These are phyloP conservation scores for Zygnema circumcarinatum DNA, from an alignment of 139 green algal species.

Conservation along the genomic window DNA sequence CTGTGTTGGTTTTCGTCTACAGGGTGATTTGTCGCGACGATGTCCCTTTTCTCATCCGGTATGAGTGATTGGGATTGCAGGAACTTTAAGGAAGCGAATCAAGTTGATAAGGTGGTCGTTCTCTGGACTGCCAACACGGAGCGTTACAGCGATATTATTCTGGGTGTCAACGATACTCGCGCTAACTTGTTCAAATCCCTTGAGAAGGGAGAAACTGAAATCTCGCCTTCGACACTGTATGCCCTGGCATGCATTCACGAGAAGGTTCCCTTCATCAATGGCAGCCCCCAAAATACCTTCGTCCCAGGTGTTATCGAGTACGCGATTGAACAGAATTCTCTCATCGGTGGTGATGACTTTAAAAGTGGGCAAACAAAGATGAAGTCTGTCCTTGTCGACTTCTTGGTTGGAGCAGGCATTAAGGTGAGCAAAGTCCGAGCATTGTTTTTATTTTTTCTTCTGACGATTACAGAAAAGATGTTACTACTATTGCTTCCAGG, in stretches of 20 bases:
- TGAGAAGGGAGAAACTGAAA: slow-evolving; percentile 83
- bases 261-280: slow-evolving; percentile 97
- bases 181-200: slow-evolving; percentile 91
- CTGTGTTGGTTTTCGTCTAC: too few species aligned
- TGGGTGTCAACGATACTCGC: slow-evolving; percentile 94
- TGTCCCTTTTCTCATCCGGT: too few species aligned
- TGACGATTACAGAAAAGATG: too few species aligned
- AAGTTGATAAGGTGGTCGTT: slow-evolving; percentile 80
- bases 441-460: too few species aligned
- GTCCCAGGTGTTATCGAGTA: slow-evolving; percentile 75
- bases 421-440: too few species aligned
- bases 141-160: slow-evolving; percentile 86
- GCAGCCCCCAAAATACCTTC: slow-evolving; percentile 97
- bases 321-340: slow-evolving; percentile 77
- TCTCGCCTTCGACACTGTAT: slow-evolving; percentile 95
- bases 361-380: slow-evolving; percentile 92
- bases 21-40: too few species aligned
- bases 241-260: slow-evolving; percentile 91
- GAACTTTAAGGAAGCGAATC: slow-evolving; percentile 62
- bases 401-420: slow-evolving; percentile 94
- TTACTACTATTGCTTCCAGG: too few species aligned
- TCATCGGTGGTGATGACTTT: slow-evolving; percentile 99
- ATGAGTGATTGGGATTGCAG: too few species aligned
- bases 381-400: slow-evolving; percentile 98
- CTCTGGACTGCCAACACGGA: slow-evolving; percentile 99